Evolutionary conservation across 2,329 filamentous ascomycete species (phyloP).

Genomic region (Dothiorella sarmentorum): DNA sequence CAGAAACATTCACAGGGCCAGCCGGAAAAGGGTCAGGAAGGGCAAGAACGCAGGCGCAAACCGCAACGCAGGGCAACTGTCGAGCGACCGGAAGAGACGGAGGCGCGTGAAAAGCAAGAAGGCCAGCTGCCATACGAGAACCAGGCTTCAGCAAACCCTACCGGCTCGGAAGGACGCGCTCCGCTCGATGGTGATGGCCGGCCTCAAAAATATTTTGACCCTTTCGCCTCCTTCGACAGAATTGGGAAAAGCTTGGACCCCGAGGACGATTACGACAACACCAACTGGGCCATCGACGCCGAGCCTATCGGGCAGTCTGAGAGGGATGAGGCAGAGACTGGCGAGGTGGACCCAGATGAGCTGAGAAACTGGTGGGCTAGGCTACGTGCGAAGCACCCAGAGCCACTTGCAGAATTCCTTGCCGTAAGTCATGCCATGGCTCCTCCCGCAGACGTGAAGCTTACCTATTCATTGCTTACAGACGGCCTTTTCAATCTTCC

Average conservation of each 20-base stretch:
- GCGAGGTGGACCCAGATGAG: neutral
- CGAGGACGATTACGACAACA: neutral
- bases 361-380: slow-evolving; percentile 15
- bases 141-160: neutral
- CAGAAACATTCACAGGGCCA: neutral
- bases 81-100: neutral
- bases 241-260: neutral
- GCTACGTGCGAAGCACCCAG: slow-evolving; percentile 14
- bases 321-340: neutral
- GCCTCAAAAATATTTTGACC: neutral
- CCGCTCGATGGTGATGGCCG: neutral
- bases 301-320: slow-evolving; percentile 8
- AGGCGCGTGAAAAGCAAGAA: neutral
- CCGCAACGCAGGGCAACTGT: neutral
- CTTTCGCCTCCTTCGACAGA: neutral
- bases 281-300: slow-evolving; percentile 11
- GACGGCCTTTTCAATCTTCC: slow-evolving; percentile 12
- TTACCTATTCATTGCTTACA: neutral
- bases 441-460: no score
- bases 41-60: neutral
- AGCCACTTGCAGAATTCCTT: slow-evolving; percentile 14
- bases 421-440: slow-evolving; percentile 7
- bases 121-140: neutral
- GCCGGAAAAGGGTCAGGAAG: neutral
- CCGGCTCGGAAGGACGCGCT: neutral